Conservation (phyloP, 2,329 filamentous ascomycete genomes). For the Lecanoromycetidae sp. region DNA sequence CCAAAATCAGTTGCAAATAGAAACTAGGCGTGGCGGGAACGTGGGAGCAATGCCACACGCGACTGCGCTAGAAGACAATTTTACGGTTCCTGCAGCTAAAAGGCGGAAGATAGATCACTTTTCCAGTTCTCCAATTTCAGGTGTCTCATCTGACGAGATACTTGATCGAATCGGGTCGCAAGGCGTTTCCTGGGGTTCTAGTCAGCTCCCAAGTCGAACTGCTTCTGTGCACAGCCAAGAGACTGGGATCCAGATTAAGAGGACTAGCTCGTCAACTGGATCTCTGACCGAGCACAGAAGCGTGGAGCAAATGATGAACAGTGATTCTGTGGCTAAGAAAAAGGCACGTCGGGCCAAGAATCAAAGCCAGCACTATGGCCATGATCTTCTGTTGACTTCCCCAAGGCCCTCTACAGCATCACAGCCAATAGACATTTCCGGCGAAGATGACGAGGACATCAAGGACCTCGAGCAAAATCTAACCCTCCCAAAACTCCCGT, state of each 20-base stretch:
- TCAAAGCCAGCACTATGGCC: neutral
- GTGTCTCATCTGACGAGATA: slow-evolving; percentile 1
- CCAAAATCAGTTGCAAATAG: neutral
- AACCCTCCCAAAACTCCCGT: neutral
- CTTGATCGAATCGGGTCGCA: neutral
- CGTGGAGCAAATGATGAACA: slow-evolving; percentile 13
- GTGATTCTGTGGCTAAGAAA: slow-evolving; percentile 1
- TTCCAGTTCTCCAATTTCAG: slow-evolving; percentile 7
- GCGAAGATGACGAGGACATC: neutral
- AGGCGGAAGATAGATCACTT: slow-evolving; percentile 9
- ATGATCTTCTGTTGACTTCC: neutral
- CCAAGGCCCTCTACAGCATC: slow-evolving; percentile 1
- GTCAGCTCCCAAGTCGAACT: neutral
- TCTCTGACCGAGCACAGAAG: slow-evolving; percentile 4
- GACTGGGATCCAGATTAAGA: neutral
- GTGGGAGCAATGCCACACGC: neutral
- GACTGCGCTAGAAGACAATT: neutral
- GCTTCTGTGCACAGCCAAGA: slow-evolving; percentile 2
- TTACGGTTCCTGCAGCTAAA: slow-evolving; percentile 3
- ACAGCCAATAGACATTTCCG: slow-evolving; percentile 8
- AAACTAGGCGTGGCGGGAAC: slow-evolving; percentile 4
- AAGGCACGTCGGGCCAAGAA: neutral
- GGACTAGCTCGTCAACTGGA: neutral
- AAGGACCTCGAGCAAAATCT: neutral
- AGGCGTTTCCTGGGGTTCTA: neutral